Base-by-base conservation (phyloP, 441 rosid genomes). In the Jatropha podagrica region DNA sequence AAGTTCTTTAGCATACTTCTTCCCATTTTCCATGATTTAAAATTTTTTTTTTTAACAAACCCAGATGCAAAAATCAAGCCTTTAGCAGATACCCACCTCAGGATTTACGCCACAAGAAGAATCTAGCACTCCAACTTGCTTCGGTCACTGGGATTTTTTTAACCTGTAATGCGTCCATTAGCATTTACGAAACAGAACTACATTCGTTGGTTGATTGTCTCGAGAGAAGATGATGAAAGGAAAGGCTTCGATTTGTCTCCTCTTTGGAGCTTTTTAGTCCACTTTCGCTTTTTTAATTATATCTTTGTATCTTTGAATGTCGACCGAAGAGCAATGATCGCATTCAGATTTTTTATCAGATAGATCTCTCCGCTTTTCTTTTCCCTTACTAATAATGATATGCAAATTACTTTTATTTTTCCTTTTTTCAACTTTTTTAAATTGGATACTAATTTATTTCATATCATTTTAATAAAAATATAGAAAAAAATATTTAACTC, bases 1-100 rank as follows among this genome's bases (percentile, higher is more conserved):
- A 76, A 92, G 66, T 85, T 92, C 97, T 75, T 75, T 81, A 13
- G 76, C 79, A 46, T 84, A 90, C 64, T 70, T 44, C 2, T 55
- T 80, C 5, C 77, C 89, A 64, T 73, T 79, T 74, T 61, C 88
- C 86, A 76, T 90, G 84, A 79, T 82, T 71, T 9, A n/a, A 37
- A 8, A 0, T 12, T 26, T 5, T 18, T 32, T 51, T 46, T 48
- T 20, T 62, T 55, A 67, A 69, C 49, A 41, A 32, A 42, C 18
- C 56, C 13, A 68, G 56, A 46, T n/a, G 56, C 26, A 67, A 60
- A 68, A 60, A 38, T 38, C 42, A 20, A 51, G 40, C 15, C 37
- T 65, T 27, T 14, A 62, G 41, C 61, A 71, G 17, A 62, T 46
- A 54, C 72, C 77, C 75, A 69, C 14, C 55, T 41, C 46, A 42